A percentile compares a stretch with the other conserved stretches of the same genome.
These are phyloP conservation scores for Epichloe gansuensis DNA, from an alignment of 2,329 filamentous ascomycete species.

Conservation along the genomic window DNA sequence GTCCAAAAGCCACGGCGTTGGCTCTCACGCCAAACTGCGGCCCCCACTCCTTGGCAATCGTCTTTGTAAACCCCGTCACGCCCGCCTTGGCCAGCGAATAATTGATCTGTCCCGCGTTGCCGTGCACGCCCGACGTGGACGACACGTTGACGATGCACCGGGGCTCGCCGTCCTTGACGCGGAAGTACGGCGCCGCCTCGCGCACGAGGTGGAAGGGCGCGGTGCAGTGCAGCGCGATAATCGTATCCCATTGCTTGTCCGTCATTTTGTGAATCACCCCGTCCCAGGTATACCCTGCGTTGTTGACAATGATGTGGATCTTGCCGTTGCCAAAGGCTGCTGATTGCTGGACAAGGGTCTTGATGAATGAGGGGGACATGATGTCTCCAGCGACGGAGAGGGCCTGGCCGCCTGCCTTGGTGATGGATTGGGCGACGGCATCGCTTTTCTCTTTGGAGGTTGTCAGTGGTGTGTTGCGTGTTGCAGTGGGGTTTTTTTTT, in stretches of 20 bases:
- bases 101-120: conserved; percentile 85
- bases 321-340: conserved; percentile 76
- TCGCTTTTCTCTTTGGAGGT: conserved; percentile 41
- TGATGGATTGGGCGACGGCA: conserved; percentile 58
- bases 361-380: conserved; percentile 56
- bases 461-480: no score
- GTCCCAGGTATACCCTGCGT: conserved; percentile 88
- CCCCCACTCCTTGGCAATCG: conserved; percentile 87
- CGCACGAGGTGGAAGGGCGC: conserved; percentile 76
- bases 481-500: no score
- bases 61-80: conserved; percentile 71
- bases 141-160: conserved; percentile 75
- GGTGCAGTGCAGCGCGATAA: conserved; percentile 70
- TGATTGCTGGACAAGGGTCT: conserved; percentile 56
- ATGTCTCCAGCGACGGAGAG: conserved; percentile 67
- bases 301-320: conserved; percentile 85
- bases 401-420: conserved; percentile 49
- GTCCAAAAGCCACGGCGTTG: conserved; percentile 76
- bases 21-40: conserved; percentile 68
- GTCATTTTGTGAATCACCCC: conserved; percentile 87
- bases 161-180: conserved; percentile 69
- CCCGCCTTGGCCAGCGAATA: conserved; percentile 79
- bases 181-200: conserved; percentile 73
- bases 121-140: conserved; percentile 68
- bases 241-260: conserved; percentile 85